These are phyloP conservation scores for Syncephalastrum sp. DNA, from an alignment of 371 early-diverging fungal species.

Conservation along the genomic window DNA sequence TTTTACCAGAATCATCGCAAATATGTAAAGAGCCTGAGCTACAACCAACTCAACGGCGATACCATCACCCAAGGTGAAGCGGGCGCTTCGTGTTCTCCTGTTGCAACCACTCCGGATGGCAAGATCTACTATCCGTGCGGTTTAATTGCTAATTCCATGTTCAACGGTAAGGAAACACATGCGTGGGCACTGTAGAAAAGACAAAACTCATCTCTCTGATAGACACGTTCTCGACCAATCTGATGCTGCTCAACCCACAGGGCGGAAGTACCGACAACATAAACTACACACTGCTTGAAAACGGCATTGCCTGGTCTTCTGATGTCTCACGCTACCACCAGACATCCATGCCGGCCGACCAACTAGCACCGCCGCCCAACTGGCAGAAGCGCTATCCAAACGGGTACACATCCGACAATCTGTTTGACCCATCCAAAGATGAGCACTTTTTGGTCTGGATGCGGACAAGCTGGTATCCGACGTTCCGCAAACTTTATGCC, in stretches of 20 bases:
- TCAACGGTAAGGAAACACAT: conserved; percentile 66
- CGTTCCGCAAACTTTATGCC: conserved; percentile 90
- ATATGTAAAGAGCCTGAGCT: conserved; percentile 83
- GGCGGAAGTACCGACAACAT: conserved; percentile 25
- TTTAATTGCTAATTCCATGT: conserved; percentile 89
- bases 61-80: conserved; percentile 29
- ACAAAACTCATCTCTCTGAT: conserved; percentile 2
- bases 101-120: conserved; percentile 27
- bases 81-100: conserved; percentile 31
- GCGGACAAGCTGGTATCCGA: conserved; percentile 88
- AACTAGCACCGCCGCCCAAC: conserved; percentile 67
- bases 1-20: conserved; percentile 94
- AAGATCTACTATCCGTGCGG: conserved; percentile 89
- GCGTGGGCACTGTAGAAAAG: neutral
- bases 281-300: conserved; percentile 46
- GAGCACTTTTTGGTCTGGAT: conserved; percentile 95
- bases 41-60: conserved; percentile 76
- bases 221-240: conserved; percentile 48
- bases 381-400: conserved; percentile 53
- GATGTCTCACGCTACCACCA: conserved; percentile 64
- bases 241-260: conserved; percentile 48
- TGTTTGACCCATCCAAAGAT: conserved; percentile 64
- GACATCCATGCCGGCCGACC: conserved; percentile 36
- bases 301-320: conserved; percentile 82
- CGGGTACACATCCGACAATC: conserved; percentile 49